These are phyloP conservation scores for Dictyostelium firmibasis DNA, from an alignment of 78 protist genomes.

Conservation along the genomic window DNA sequence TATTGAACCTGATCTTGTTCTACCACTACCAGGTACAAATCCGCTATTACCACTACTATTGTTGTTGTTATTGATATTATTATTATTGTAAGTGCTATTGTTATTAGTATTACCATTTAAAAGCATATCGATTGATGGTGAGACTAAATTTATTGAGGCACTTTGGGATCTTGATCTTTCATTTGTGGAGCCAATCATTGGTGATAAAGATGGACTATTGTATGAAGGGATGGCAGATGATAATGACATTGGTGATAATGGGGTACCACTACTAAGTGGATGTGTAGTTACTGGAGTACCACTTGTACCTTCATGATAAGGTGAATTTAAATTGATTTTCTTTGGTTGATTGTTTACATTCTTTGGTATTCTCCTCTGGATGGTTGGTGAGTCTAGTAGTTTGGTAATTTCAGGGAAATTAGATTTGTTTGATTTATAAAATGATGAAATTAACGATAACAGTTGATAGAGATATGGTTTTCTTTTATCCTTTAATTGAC, in stretches of 20 bases:
- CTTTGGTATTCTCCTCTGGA: slow-evolving; percentile 5
- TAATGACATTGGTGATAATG: neutral
- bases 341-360: neutral
- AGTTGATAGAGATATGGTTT: slow-evolving; percentile 39
- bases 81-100: neutral
- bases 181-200: neutral
- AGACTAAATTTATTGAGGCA: neutral
- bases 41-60: neutral
- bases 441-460: neutral
- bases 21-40: neutral
- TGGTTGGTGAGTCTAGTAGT: neutral
- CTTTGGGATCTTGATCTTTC: slow-evolving; percentile 3
- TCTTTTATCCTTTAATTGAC: slow-evolving; percentile 25
- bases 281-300: slow-evolving; percentile 4
- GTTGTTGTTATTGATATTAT: neutral
- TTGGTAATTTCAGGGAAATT: neutral
- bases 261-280: neutral
- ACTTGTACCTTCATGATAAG: neutral
- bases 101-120: neutral
- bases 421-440: neutral
- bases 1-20: slow-evolving; percentile 15
- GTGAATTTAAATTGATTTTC: neutral
- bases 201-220: neutral
- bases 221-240: neutral
- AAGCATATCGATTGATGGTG: neutral